Base-by-base conservation (phyloP, 116 monocot species). In the Papilionanthe hybrid region DNA sequence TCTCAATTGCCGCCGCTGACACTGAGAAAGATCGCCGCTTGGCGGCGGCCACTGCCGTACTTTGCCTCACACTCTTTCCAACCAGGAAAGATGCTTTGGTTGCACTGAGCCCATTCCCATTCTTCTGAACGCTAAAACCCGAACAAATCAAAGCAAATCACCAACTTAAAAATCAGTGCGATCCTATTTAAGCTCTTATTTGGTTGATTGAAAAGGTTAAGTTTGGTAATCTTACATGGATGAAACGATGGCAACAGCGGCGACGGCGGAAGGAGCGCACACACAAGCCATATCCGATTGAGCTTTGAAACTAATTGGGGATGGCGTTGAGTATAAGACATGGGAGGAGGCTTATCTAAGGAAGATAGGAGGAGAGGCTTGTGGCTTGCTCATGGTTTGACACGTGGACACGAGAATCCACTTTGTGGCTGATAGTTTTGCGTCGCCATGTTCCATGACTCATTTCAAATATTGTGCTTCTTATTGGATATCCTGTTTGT, bases 231-330 rank as follows among this genome's bases (percentile, higher is more conserved):
- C 87, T 85, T 85, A 80, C 91, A 91, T 90, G 86, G 79, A 28
- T 18, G 81, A 75, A 48, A 75, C 63, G 88, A 71, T 32, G 71
- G 71, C 89, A 37, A 89, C 88, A 18, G 89, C 77, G n/a, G 96
- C 89, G 29, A 90, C 84, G n/a, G 92, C 93, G 55, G 91, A 80
- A 71, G 94, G 92, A 76, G 90, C 92, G 57, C 92, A 92, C 27
- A 94, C 72, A 9, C 92, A 90, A 63, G 94, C 94, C 96, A 94
- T 94, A 22, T 43, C 42, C 28, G 15, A n/a, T 17, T 29, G 15
- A 17, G 47, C 22, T 32, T 75, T 57, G 5, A 20, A 42, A 20
- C 43, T 5, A 63, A n/a, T n/a, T n/a, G n/a, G n/a, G n/a, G 47
- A 17, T 63, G 12, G 80, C 76, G 84, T 43, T 75, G 76, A 29